Evolutionary conservation across 768 basidiomycete species (phyloP).

Genomic region (Cystobasidiopsis lactophilus): DNA sequence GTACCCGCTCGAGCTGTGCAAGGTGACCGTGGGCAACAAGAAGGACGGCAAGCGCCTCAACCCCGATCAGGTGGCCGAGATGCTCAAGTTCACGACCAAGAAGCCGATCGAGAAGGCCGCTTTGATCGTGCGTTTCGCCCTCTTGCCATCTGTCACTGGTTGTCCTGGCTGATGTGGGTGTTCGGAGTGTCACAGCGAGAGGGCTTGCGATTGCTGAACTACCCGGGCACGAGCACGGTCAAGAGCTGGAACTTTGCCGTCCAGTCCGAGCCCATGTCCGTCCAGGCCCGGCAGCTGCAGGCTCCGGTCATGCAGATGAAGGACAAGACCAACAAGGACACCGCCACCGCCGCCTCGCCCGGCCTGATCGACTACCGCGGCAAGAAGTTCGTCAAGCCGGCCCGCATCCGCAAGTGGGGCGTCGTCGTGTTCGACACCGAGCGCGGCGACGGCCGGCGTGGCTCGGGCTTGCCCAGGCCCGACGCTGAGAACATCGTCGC

Average conservation of each 20-base stretch:
- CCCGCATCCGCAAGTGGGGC: not conserved
- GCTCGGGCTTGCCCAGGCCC: not conserved
- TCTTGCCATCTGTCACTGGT: not conserved
- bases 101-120: not conserved
- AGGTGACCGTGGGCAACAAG: not conserved
- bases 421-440: conserved; percentile 10
- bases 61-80: conserved; percentile 10
- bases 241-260: conserved; percentile 7
- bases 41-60: conserved; percentile 4
- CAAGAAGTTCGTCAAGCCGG: not conserved
- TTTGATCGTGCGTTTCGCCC: not conserved
- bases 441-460: not conserved
- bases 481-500: conserved; percentile 2
- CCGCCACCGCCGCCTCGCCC: no score
- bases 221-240: conserved; percentile 1
- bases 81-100: conserved; percentile 6
- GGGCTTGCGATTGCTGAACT: conserved; percentile 1
- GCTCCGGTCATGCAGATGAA: not conserved
- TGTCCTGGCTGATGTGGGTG: not conserved
- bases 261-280: conserved; percentile 3
- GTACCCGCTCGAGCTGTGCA: conserved; percentile 11
- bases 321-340: not conserved
- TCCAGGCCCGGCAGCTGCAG: conserved; percentile 8
- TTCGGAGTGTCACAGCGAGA: conserved; percentile 1
- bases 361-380: not conserved